Percentiles rank a stretch among this genome's conserved stretches.
These are phyloP conservation scores for Schoenoplectus tabernaemontani DNA, from an alignment of 202 grass and related monocot genomes.

Conservation along the genomic window DNA sequence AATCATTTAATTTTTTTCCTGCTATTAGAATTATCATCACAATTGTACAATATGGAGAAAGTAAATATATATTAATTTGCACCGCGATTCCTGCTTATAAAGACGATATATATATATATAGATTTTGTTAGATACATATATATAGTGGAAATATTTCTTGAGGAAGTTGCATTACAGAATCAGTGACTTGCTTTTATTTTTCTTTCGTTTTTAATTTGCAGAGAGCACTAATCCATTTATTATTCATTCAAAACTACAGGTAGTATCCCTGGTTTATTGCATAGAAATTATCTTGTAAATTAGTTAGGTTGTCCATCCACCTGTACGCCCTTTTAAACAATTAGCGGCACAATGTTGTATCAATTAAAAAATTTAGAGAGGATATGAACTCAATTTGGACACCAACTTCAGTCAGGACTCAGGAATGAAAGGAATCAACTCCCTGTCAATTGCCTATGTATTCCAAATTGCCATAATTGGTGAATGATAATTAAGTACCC, in stretches of 20 bases:
- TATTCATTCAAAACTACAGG: conserved; percentile 6
- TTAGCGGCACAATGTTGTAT: conserved; percentile 6
- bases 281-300: background rate
- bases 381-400: background rate
- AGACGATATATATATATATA: background rate
- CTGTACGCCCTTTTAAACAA: background rate
- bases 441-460: background rate
- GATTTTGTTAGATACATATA: no score
- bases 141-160: no score
- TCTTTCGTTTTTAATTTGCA: background rate
- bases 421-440: background rate
- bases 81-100: background rate
- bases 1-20: no score
- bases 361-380: background rate
- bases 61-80: background rate
- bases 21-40: no score
- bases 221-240: background rate
- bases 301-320: background rate
- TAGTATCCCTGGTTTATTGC: background rate
- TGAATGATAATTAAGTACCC: background rate
- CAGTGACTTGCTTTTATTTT: background rate
- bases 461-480: background rate
- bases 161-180: background rate
- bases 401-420: background rate
- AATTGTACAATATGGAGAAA: background rate